A percentile compares a stretch with the other conserved stretches of the same genome.
Evolutionary conservation across 331 rosid species (phyloP).

Genomic region (Telfairia occidentalis): DNA sequence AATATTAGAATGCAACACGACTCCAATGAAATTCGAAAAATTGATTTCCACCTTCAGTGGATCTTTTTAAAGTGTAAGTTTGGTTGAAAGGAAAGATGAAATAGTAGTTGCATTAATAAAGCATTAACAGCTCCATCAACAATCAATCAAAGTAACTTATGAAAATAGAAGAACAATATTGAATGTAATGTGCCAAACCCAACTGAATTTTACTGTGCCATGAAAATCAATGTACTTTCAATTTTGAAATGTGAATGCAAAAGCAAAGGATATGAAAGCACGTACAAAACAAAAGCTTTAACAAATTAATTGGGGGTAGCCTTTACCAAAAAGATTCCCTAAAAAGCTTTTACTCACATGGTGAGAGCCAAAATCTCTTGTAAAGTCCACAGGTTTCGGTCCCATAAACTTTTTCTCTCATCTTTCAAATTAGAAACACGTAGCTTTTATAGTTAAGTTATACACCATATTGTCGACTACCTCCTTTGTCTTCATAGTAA

Average conservation of each 20-base stretch:
- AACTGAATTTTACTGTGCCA: constrained; percentile 5
- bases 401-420: not conserved
- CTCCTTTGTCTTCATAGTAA: too few species aligned
- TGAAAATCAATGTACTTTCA: not conserved
- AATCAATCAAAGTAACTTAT: not conserved
- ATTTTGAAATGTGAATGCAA: not conserved
- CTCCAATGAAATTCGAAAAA: too few species aligned
- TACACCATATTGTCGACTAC: too few species aligned
- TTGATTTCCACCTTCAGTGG: not conserved
- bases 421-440: not conserved
- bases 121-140: not conserved
- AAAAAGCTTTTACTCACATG: not conserved
- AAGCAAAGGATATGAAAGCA: not conserved
- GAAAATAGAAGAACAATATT: not conserved
- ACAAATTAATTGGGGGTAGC: not conserved
- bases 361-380: not conserved
- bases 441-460: too few species aligned
- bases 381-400: not conserved
- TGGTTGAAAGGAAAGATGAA: constrained; percentile 2
- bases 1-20: too few species aligned
- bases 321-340: not conserved
- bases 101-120: not conserved
- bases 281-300: not conserved
- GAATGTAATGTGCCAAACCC: not conserved
- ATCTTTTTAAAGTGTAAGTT: not conserved